A percentile compares a stretch with the other conserved stretches of the same genome.
These are phyloP conservation scores for Cladobotryum protrusum DNA, from an alignment of 2,329 filamentous ascomycete species.

Conservation along the genomic window DNA sequence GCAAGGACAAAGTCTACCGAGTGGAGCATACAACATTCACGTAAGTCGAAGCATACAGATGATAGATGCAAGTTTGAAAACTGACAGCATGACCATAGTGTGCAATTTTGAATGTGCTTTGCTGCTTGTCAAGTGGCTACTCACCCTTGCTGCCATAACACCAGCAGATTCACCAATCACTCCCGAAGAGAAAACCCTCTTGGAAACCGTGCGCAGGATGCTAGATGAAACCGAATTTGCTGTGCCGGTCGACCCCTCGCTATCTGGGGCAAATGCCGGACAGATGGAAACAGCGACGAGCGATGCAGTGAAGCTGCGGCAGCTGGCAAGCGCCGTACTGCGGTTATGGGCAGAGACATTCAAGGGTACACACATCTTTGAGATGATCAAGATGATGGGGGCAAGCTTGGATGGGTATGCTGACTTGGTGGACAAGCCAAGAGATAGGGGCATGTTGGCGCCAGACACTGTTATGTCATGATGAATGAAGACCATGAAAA, in stretches of 20 bases:
- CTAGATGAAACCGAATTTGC: slow-evolving; percentile 58
- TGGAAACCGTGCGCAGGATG: slow-evolving; percentile 52
- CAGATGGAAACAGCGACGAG: slow-evolving; percentile 39
- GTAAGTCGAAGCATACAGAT: slow-evolving; percentile 33
- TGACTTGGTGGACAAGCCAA: slow-evolving; percentile 49
- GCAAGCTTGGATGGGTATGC: slow-evolving; percentile 52
- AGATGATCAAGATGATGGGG: slow-evolving; percentile 53
- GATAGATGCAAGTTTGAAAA: neutral
- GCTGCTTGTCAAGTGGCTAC: slow-evolving; percentile 54
- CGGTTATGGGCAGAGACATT: slow-evolving; percentile 57
- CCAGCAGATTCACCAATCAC: slow-evolving; percentile 44
- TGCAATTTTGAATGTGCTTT: slow-evolving; percentile 58
- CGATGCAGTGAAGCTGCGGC: slow-evolving; percentile 46
- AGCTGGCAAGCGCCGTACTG: slow-evolving; percentile 52
- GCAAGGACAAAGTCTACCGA: slow-evolving; percentile 54
- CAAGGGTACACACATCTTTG: slow-evolving; percentile 55
- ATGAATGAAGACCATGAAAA: slow-evolving; percentile 6
- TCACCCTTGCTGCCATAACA: slow-evolving; percentile 48
- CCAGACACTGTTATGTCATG: slow-evolving; percentile 14
- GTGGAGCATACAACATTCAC: slow-evolving; percentile 58
- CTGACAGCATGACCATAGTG: slow-evolving; percentile 29
- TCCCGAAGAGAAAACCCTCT: slow-evolving; percentile 46
- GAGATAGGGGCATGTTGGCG: slow-evolving; percentile 39
- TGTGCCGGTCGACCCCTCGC: slow-evolving; percentile 51
- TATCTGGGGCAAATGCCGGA: slow-evolving; percentile 35